Evolutionary conservation across 495 filamentous ascomycete species (phyloP), one percentile per base, ranked within the genome.

Genomic region (Astrocystis sublimbata): DNA sequence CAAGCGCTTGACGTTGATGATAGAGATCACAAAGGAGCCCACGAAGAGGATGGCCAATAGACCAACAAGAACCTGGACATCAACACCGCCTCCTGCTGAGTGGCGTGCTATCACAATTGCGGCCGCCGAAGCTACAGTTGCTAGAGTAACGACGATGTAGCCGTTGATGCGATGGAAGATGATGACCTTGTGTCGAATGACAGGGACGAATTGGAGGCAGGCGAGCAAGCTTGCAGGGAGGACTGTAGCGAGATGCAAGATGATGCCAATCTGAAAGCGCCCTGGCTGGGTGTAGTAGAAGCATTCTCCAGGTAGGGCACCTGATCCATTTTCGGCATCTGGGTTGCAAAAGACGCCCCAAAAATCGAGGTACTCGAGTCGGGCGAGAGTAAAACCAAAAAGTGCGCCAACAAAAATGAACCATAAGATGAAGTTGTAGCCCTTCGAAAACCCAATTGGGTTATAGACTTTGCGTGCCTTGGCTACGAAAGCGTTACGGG

Each of bases 131-230:
- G 70, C 66, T 9, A 78, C 8, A 6, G 78, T 33, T 21, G 78
- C 55, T 17, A 86, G 73, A 1, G 76, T 38, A 12, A 79, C 56
- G 46, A 81, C 62, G 23, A 76, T 40, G 63, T 84, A 84, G n/a
- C 83, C 83, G 51, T 78, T 80, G 42, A 84, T 77, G 13, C 83
- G 79, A 61, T 86, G 83, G 17, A 83, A 60, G 38, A 78, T 43
- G 6, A 82, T 61, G 13, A 65, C 63, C 59, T 73, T 77, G 65
- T 81, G 72, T n/a, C 83, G 74, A 38, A 84, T 76, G 10, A 75
- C 54, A 9, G 83, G 83, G 23, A 80, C 60, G 63, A 85, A 85
- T 69, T 85, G 82, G 43, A 73, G 72, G 28, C 77, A 70, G 31
- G 75, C 73, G 42, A 86, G 73, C 8, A 85, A 24, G 6, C 69